Evolutionary conservation across 2,329 filamentous ascomycete species (phyloP).

Genomic region (Pseudopithomyces maydicus): DNA sequence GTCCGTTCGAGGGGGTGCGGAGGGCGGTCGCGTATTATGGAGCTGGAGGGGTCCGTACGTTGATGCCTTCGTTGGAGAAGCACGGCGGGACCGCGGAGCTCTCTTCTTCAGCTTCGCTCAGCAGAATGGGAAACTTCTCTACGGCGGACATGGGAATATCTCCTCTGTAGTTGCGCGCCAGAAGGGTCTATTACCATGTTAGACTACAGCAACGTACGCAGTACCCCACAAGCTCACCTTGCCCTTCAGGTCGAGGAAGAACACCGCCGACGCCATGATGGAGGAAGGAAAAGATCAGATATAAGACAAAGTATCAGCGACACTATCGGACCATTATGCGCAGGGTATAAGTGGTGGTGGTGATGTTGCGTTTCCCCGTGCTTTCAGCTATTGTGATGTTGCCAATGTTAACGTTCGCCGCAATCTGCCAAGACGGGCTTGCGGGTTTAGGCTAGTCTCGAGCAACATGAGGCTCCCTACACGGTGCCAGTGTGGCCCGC

Average conservation of each 20-base stretch:
- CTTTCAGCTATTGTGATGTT: constrained; percentile 9
- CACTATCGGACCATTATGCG: constrained; percentile 27
- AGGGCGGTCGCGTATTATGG: constrained; percentile 1
- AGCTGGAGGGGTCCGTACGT: constrained; percentile 61
- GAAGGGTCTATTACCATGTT: constrained; percentile 72
- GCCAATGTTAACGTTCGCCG: constrained; percentile 11
- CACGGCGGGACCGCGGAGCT: constrained; percentile 96
- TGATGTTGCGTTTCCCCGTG: constrained; percentile 4
- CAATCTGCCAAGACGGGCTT: constrained; percentile 10
- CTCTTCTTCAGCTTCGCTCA: constrained; percentile 98
- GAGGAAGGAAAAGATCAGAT: constrained; percentile 4
- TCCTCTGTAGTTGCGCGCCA: constrained; percentile 97
- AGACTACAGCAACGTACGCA: constrained; percentile 28
- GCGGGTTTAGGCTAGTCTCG: constrained; percentile 1
- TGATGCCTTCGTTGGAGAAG: constrained; percentile 98
- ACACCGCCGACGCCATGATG: constrained; percentile 92
- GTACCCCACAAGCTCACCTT: constrained; percentile 68
- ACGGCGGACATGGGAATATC: constrained; percentile 99
- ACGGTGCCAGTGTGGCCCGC: no score
- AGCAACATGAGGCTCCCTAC: not conserved
- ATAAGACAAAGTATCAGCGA: constrained; percentile 3
- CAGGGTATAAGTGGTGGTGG: constrained; percentile 10
- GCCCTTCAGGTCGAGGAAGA: constrained; percentile 99
- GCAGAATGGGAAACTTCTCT: constrained; percentile 93
- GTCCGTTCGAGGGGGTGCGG: not conserved